Evolutionary conservation across 2,329 filamentous ascomycete species (phyloP), one percentile per base, ranked within the genome.

Genomic region (Aspergillus tubingensis): DNA sequence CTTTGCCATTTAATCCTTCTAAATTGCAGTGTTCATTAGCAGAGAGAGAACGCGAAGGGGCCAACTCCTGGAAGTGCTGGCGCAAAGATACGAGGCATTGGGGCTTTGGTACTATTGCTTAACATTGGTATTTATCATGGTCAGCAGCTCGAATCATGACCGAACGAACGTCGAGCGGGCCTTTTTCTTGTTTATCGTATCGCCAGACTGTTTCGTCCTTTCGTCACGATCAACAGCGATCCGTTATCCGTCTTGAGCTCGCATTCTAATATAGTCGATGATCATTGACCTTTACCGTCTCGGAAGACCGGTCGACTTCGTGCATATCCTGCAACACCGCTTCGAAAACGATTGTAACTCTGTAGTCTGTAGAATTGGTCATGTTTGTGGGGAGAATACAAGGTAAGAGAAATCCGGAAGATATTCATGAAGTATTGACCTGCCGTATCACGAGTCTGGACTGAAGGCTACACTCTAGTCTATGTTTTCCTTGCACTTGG

Each of bases 81-180:
- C 36, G 44, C 54, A 43, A 57, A 43, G 55, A 51, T 54, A 56
- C 41, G 41, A 65, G 47, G 30, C 23, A 5, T 50, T 50, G 47
- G 47, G 27, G 23, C 30, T 30, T 50, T 53, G 61, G 54, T 56
- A 59, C 56, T 52, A 43, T 62, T 57, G 21, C 63, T 62, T 44
- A 54, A 64, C 60, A 55, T 65, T 68, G 67, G 62, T 70, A 67
- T 71, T 71, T 64, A 71, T 69, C 54, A 50, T 68, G 66, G 60
- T 67, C 66, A 70, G 68, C 68, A 68, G 67, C 69, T 66, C 65
- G 64, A 67, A 65, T 65, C 59, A 58, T 61, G 52, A 39, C 64
- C 69, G 69, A 68, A 67, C 69, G 62, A 62, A 67, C 65, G 63
- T 67, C 68, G 67, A 66, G 62, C 65, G 62, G 66, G 60, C 62